phyloP scores from a whole-genome alignment of 2,329 filamentous ascomycete species.

The Diaporthe nobilis region DNA sequence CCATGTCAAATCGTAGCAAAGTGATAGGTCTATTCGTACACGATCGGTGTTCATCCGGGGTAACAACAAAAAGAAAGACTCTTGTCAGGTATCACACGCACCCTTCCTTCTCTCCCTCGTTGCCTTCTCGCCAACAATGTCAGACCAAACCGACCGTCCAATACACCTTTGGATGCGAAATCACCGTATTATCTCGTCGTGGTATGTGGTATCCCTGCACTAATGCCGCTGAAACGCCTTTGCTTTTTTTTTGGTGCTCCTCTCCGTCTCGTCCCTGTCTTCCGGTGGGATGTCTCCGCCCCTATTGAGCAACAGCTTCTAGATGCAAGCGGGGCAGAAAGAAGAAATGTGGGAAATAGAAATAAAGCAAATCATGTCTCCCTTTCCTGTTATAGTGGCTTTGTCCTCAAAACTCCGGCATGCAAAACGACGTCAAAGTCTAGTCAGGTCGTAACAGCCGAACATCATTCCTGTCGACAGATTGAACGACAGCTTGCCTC shows the following conservation, averaged over 20 bases:
- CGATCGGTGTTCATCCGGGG: not conserved
- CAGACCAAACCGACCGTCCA: not conserved
- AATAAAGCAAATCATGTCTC: not conserved
- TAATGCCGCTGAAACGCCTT: slow-evolving; percentile 35
- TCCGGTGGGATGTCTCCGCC: not conserved
- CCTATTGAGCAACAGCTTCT: slow-evolving; percentile 17
- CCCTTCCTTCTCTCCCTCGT: too few species aligned
- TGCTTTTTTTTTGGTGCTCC: not conserved
- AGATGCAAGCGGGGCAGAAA: slow-evolving; percentile 25
- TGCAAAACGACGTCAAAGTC: slow-evolving; percentile 16
- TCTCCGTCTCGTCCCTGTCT: not conserved
- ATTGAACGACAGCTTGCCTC: not conserved
- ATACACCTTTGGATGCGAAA: slow-evolving; percentile 19
- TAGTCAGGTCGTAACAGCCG: slow-evolving; percentile 10
- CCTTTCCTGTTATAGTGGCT: not conserved
- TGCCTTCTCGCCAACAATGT: not conserved
- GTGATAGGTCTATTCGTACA: slow-evolving; percentile 6
- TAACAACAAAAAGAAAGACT: too few species aligned
- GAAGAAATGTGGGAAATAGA: not conserved
- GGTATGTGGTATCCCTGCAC: slow-evolving; percentile 27
- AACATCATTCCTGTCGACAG: not conserved
- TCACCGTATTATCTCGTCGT: slow-evolving; percentile 16
- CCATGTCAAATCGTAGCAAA: slow-evolving; percentile 4
- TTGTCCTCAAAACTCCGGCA: slow-evolving; percentile 30
- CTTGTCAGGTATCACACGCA: slow-evolving; percentile 2